Evolutionary conservation across 2,329 filamentous ascomycete species (phyloP).

Genomic region (Beauveria caledonica): DNA sequence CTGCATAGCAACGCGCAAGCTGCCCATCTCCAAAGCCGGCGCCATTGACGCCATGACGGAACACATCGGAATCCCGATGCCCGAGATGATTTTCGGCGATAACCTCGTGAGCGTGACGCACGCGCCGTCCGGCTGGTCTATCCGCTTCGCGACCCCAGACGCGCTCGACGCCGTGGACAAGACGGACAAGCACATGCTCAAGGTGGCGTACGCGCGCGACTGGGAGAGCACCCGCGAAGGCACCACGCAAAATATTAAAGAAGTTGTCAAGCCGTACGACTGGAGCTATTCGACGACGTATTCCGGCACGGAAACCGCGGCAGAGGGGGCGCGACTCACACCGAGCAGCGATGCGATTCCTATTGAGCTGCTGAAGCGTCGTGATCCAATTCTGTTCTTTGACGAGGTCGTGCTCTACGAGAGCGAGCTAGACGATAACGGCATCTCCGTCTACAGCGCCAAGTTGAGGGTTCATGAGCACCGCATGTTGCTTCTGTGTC

Average conservation of each 20-base stretch:
- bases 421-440: slow-evolving; percentile 96
- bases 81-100: slow-evolving; percentile 99
- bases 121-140: slow-evolving; percentile 62
- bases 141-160: slow-evolving; percentile 77
- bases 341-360: slow-evolving; percentile 53
- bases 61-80: slow-evolving; percentile 74
- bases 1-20: slow-evolving; percentile 73
- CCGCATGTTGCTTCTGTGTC: slow-evolving; percentile 72
- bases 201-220: slow-evolving; percentile 84
- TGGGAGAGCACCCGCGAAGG: slow-evolving; percentile 66
- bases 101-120: slow-evolving; percentile 75
- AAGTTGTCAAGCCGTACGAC: slow-evolving; percentile 92
- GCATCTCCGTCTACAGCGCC: slow-evolving; percentile 80
- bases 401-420: slow-evolving; percentile 96
- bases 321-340: slow-evolving; percentile 17
- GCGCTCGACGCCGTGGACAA: slow-evolving; percentile 91
- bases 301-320: slow-evolving; percentile 49
- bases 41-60: slow-evolving; percentile 81
- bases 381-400: slow-evolving; percentile 93
- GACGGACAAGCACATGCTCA: slow-evolving; percentile 82
- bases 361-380: slow-evolving; percentile 74
- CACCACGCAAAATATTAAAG: slow-evolving; percentile 79
- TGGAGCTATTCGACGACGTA: slow-evolving; percentile 96
- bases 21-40: slow-evolving; percentile 86
- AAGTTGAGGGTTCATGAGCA: slow-evolving; percentile 92